phyloP scores from a whole-genome alignment of 345 rosid species.

The Euclidium syriacum region DNA sequence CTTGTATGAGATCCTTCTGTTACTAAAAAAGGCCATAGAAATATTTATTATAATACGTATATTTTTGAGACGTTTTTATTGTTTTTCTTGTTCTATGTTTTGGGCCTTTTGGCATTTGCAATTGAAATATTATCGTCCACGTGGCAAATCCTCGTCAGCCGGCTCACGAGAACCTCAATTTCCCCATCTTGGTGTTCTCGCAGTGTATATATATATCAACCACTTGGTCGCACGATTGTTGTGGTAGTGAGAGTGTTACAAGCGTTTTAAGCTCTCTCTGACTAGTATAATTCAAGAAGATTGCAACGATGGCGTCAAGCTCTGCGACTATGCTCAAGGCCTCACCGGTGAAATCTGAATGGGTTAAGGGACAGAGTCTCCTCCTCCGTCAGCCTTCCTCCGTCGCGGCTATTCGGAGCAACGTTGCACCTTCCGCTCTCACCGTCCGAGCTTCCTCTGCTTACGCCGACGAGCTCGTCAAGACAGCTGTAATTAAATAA shows the following conservation, averaged over 20 bases:
- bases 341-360: constrained; percentile 74
- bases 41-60: too few relatives aligned
- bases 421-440: constrained; percentile 38
- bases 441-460: constrained; percentile 68
- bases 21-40: too few relatives aligned
- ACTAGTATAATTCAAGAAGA: not conserved
- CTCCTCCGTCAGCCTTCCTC: constrained; percentile 45
- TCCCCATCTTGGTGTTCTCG: constrained; percentile 9
- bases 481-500: constrained; percentile 62
- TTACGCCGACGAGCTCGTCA: constrained; percentile 90
- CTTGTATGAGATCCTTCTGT: too few relatives aligned
- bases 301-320: constrained; percentile 53
- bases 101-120: too few relatives aligned
- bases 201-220: not conserved
- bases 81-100: too few relatives aligned
- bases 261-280: not conserved
- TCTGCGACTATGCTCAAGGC: constrained; percentile 74
- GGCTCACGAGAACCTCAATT: constrained; percentile 22
- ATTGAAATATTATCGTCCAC: constrained; percentile 21
- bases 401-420: constrained; percentile 41
- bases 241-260: not conserved
- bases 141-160: constrained; percentile 26
- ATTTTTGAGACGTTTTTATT: too few relatives aligned
- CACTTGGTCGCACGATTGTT: not conserved
- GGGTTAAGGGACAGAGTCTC: constrained; percentile 60